Conservation (phyloP, 176 grass and related monocot genomes). For the bread wheat (Triticum aestivum) region DNA sequence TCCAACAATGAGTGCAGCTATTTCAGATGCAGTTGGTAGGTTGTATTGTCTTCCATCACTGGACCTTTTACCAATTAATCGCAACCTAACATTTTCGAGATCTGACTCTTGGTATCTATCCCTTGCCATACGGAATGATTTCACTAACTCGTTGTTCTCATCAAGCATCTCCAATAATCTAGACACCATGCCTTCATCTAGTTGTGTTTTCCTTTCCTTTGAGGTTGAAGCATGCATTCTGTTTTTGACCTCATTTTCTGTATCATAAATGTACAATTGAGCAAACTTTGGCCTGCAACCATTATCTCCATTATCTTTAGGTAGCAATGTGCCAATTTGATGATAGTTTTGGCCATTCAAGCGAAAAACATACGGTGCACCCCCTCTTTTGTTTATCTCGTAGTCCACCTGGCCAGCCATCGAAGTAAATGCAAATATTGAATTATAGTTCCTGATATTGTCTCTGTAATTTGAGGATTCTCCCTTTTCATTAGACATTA, state of each 20-base stretch:
- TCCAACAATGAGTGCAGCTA: constrained; percentile 16
- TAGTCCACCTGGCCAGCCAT: constrained; percentile 20
- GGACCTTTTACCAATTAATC: background rate
- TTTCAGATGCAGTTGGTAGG: background rate
- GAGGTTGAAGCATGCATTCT: background rate
- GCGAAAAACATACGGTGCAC: constrained; percentile 14
- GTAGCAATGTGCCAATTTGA: constrained; percentile 18
- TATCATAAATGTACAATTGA: constrained; percentile 24
- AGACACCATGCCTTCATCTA: background rate
- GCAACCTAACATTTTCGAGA: background rate
- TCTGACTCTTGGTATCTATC: background rate
- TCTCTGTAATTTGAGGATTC: constrained; percentile 3
- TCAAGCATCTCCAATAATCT: constrained; percentile 14
- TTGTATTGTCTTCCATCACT: constrained; percentile 23
- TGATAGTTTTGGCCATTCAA: constrained; percentile 26
- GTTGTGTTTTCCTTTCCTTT: background rate
- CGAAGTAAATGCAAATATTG: constrained; percentile 37
- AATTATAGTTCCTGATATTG: constrained; percentile 29
- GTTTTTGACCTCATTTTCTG: constrained; percentile 28
- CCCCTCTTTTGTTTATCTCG: constrained; percentile 18
- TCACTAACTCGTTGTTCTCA: constrained; percentile 26
- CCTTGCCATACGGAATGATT: constrained; percentile 32
- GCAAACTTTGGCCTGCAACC: background rate
- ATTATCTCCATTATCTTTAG: background rate
- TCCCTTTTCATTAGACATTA: background rate